These are phyloP conservation scores for Thelonectria rubi DNA, from an alignment of 2,329 filamentous ascomycete genomes.

Conservation along the genomic window DNA sequence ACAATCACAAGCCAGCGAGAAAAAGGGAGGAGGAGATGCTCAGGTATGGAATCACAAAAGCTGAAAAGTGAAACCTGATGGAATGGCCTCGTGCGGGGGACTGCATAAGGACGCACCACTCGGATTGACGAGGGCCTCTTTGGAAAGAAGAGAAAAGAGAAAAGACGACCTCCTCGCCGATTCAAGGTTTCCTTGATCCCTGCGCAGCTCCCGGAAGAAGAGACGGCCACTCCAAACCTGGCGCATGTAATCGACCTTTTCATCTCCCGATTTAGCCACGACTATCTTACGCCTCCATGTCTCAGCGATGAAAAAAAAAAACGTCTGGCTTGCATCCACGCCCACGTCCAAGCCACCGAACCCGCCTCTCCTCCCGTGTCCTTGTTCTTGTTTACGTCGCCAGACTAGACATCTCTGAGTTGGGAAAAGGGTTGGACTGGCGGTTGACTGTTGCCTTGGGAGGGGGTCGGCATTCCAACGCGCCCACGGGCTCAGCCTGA, in stretches of 20 bases:
- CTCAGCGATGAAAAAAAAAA: no score
- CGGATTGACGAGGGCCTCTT: not conserved
- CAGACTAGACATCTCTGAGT: not conserved
- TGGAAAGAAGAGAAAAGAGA: not conserved
- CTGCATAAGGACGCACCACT: not conserved
- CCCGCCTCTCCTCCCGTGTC: no score
- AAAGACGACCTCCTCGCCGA: not conserved
- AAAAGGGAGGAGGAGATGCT: not conserved
- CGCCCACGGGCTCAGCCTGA: not conserved
- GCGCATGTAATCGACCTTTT: conserved; percentile 2
- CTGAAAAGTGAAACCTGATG: not conserved
- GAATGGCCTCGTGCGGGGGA: not conserved
- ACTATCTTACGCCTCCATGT: not conserved
- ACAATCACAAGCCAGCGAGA: not conserved
- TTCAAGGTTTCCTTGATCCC: not conserved
- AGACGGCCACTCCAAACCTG: not conserved
- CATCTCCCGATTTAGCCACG: not conserved
- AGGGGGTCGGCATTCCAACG: not conserved
- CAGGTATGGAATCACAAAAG: not conserved
- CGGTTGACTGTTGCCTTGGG: not conserved
- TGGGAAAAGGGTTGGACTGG: not conserved
- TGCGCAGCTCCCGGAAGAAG: not conserved
- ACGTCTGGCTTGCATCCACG: no score
- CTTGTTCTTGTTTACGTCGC: not conserved
- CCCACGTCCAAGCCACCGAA: not conserved